A percentile compares a stretch with the other conserved stretches of the same genome.
phyloP scores from a whole-genome alignment of 2,329 filamentous ascomycete genomes.

The Pseudogymnoascus sp. region DNA sequence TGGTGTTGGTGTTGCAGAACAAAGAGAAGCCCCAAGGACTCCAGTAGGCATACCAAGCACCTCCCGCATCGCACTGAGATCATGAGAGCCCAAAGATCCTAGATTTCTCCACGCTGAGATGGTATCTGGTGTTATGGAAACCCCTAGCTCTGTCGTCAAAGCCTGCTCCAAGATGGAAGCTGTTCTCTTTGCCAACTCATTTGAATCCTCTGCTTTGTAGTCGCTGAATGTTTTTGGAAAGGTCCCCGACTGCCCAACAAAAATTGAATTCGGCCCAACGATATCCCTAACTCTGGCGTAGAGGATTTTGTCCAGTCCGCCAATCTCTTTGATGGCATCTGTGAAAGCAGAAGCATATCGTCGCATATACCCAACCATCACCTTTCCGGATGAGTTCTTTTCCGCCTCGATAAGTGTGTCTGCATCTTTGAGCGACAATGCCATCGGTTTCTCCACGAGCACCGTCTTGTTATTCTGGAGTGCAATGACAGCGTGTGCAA shows the following conservation, averaged over 20 bases:
- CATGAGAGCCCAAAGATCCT: constrained; percentile 46
- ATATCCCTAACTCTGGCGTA: constrained; percentile 48
- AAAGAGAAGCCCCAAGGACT: constrained; percentile 13
- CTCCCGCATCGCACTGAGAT: constrained; percentile 50
- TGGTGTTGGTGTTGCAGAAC: background rate
- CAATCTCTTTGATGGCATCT: constrained; percentile 49
- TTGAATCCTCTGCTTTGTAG: constrained; percentile 23
- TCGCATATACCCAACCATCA: constrained; percentile 57
- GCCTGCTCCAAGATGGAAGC: constrained; percentile 30
- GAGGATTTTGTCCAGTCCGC: constrained; percentile 43
- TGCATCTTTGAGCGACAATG: constrained; percentile 41
- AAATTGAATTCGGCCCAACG: constrained; percentile 47
- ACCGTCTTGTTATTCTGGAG: constrained; percentile 49
- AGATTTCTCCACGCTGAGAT: constrained; percentile 38
- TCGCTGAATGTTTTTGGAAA: constrained; percentile 41
- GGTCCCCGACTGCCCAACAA: constrained; percentile 44
- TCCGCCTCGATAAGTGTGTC: constrained; percentile 45
- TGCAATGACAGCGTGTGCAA: constrained; percentile 43
- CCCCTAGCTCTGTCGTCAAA: constrained; percentile 25
- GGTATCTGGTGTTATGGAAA: constrained; percentile 28
- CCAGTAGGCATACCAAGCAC: constrained; percentile 41
- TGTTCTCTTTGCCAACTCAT: constrained; percentile 26
- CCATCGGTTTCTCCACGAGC: constrained; percentile 54
- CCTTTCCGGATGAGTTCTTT: constrained; percentile 33
- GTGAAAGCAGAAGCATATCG: constrained; percentile 53